A percentile compares a stretch with the other conserved stretches of the same genome.
These are phyloP conservation scores for Coemansia sp. DNA, from an alignment of 192 early-diverging fungal genomes.

Conservation along the genomic window DNA sequence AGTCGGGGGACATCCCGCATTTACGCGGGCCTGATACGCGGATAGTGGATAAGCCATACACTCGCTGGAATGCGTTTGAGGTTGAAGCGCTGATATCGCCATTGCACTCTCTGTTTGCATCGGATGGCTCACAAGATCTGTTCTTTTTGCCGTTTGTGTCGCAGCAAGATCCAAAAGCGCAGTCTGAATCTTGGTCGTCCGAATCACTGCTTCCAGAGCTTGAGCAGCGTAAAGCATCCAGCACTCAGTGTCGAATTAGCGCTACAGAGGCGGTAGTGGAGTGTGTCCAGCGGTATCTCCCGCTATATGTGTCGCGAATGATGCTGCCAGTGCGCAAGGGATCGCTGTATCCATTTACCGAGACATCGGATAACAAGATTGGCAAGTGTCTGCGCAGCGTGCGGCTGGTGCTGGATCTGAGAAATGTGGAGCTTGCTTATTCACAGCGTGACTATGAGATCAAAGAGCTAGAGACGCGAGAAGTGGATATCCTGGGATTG, in stretches of 20 bases:
- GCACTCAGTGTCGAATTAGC: constrained; percentile 44
- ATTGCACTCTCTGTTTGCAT: constrained; percentile 37
- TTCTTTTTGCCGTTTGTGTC: constrained; percentile 39
- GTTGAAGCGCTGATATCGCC: constrained; percentile 42
- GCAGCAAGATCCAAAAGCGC: background rate
- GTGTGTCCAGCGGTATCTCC: constrained; percentile 35
- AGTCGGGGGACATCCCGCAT: constrained; percentile 1
- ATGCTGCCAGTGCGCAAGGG: constrained; percentile 56
- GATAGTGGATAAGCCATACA: constrained; percentile 17
- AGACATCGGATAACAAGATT: constrained; percentile 50
- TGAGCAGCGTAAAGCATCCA: constrained; percentile 2
- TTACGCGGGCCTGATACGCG: constrained; percentile 20
- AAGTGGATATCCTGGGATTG: constrained; percentile 18
- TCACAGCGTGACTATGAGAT: constrained; percentile 53
- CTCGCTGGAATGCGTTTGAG: constrained; percentile 35
- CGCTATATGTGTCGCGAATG: constrained; percentile 53
- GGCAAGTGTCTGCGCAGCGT: constrained; percentile 52
- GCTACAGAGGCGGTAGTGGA: constrained; percentile 41
- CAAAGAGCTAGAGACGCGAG: constrained; percentile 51
- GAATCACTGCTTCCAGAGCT: constrained; percentile 4
- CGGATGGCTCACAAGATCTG: constrained; percentile 19
- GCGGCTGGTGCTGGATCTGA: constrained; percentile 48
- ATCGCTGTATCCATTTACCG: constrained; percentile 47
- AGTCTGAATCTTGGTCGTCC: background rate
- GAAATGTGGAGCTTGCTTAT: constrained; percentile 48